Percentiles rank a stretch among this genome's conserved stretches.
Conservation (phyloP, 345 rosid genomes). For the Melaleuca alternifolia region DNA sequence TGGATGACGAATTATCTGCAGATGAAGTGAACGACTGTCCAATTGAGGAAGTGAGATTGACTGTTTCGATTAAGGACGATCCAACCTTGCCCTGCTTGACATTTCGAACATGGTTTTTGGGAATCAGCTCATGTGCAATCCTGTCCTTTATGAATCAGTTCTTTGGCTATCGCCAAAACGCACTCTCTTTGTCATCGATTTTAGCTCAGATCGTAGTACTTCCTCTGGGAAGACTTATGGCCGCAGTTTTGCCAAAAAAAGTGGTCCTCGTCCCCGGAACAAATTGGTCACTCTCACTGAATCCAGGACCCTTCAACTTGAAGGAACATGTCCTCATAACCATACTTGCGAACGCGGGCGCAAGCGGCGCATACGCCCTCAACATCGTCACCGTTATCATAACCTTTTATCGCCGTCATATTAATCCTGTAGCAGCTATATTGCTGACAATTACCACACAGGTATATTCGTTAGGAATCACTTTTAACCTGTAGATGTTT, state of each 20-base stretch:
- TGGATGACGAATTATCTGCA: background rate
- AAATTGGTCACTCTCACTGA: slow-evolving; percentile 29
- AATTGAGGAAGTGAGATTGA: slow-evolving; percentile 34
- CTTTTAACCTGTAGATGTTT: background rate
- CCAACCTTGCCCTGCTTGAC: slow-evolving; percentile 40
- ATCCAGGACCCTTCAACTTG: slow-evolving; percentile 47
- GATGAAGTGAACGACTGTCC: slow-evolving; percentile 32
- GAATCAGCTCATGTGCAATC: slow-evolving; percentile 16
- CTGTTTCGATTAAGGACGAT: slow-evolving; percentile 28
- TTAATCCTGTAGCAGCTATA: slow-evolving; percentile 20
- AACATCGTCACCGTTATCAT: slow-evolving; percentile 26
- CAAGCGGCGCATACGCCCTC: slow-evolving; percentile 21
- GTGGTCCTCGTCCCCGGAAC: slow-evolving; percentile 16
- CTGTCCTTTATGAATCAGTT: slow-evolving; percentile 32
- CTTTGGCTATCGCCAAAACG: slow-evolving; percentile 27
- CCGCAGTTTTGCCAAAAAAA: slow-evolving; percentile 21
- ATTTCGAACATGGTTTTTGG: slow-evolving; percentile 31
- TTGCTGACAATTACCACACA: slow-evolving; percentile 29
- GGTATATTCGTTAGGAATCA: slow-evolving; percentile 1
- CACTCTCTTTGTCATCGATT: slow-evolving; percentile 17
- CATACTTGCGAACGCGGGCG: slow-evolving; percentile 36
- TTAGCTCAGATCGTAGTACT: slow-evolving; percentile 26
- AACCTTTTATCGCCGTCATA: slow-evolving; percentile 21
- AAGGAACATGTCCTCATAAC: slow-evolving; percentile 51
- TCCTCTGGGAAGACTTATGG: slow-evolving; percentile 28